Evolutionary conservation across 2,329 filamentous ascomycete species (phyloP).

Genomic region (Torrubiella hemipterigena): DNA sequence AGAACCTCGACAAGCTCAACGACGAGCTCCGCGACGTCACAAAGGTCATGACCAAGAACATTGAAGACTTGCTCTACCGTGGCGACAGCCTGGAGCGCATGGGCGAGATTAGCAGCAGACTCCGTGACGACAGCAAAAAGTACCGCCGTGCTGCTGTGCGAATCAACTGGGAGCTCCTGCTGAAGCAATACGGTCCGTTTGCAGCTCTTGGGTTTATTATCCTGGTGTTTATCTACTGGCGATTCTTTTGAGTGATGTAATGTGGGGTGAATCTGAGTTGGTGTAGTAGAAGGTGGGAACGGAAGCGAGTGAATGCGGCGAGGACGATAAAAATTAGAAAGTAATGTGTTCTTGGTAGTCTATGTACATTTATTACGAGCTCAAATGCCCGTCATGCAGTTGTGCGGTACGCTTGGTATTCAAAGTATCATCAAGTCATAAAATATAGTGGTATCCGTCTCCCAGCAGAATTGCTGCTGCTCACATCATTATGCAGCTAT

Average conservation of each 20-base stretch:
- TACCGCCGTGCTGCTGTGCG: constrained; percentile 84
- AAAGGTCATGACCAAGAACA: constrained; percentile 99
- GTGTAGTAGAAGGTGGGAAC: too few species aligned
- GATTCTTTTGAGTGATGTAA: constrained; percentile 84
- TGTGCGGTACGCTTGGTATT: too few species aligned
- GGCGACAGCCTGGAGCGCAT: constrained; percentile 92
- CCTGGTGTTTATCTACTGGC: constrained; percentile 79
- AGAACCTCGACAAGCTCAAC: constrained; percentile 91
- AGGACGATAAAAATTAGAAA: constrained; percentile 3
- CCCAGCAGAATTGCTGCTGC: too few species aligned
- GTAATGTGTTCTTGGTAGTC: constrained; percentile 1
- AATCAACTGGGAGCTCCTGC: constrained; percentile 94
- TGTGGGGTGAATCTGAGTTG: too few species aligned
- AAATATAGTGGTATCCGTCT: too few species aligned
- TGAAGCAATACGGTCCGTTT: constrained; percentile 95
- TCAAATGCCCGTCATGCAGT: too few species aligned
- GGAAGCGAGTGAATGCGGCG: too few species aligned
- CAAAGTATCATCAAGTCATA: too few species aligned
- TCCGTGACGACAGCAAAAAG: constrained; percentile 89
- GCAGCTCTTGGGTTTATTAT: constrained; percentile 72
- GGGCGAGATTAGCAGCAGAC: constrained; percentile 81
- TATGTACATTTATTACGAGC: too few species aligned
- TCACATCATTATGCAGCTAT: constrained; percentile 36
- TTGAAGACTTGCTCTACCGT: constrained; percentile 90
- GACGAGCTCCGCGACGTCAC: constrained; percentile 96